Base-by-base conservation (phyloP, 306 rosid genomes). In the Argentina anserina region DNA sequence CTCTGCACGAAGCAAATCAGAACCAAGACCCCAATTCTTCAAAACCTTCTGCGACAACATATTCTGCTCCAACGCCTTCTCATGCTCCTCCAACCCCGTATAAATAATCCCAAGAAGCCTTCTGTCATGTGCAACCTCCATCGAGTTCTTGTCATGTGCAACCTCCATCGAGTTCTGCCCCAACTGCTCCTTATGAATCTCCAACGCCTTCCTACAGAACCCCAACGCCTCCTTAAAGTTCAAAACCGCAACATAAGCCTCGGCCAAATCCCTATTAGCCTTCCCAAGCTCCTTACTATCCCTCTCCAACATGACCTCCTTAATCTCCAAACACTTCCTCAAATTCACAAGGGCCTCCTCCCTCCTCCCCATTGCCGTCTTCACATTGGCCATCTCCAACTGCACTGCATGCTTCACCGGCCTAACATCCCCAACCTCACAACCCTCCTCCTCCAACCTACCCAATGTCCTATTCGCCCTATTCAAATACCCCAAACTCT, bases 381-480 rank as follows among this genome's bases (percentile, higher is more conserved):
- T 90, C 47, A 85, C 98, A 84, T 93, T 87, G 0, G 93, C 92
- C 83, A 87, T 49, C 75, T 86, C 96, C 41, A 93, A 84, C 56
- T 86, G 98, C 70, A 93, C 98, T 7, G 97, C 96, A 23, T 90
- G 98, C 79, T 87, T 86, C 77, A 89, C 96, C 5, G 94, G 98
- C 74, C 87, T 77, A 46, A 90, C 20, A 81, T 87, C 96, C 81
- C 69, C 84, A 82, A 46, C 79, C 71, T 74, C 61, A 73, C 58
- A 52, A 71, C 86, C 88, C 79, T 79, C 90, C 79, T 43, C 80
- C 85, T 84, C 88, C 59, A 89, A 85, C 86, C 86, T 86, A 83
- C 83, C 78, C 84, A 90, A 63, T 0, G 85, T 73, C 87, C 90
- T 85, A 85, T 87, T 93, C 3, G 97, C 93, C 90, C 81, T 87